Base-by-base conservation (phyloP, 805 yeast genomes). In the Spathaspora gorwiae region DNA sequence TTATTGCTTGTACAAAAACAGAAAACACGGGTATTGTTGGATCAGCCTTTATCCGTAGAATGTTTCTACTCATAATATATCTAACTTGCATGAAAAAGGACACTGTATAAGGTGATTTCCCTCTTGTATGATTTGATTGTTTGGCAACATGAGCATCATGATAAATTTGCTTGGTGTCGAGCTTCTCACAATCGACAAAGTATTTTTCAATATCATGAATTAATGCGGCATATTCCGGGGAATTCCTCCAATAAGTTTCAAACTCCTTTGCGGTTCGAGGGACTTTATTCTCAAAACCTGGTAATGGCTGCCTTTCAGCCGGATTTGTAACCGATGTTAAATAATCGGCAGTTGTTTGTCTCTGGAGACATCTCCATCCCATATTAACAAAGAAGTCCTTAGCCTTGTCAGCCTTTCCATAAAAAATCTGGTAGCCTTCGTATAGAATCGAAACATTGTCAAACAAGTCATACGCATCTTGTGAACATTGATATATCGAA, bases 331-430 rank as follows among this genome's bases (percentile, higher is more conserved):
- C n/a, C n/a, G n/a, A n/a, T n/a, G n/a, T n/a, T n/a, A n/a, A n/a
- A n/a, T n/a, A n/a, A n/a, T n/a, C n/a, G n/a, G n/a, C n/a, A n/a
- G 85, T 79, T 4, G 85, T 78, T 71, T 79, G 81, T 68, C 87
- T 75, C 40, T 69, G 65, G 40, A 80, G 78, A 55, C n/a, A n/a
- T n/a, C n/a, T n/a, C n/a, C n/a, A n/a, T n/a, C n/a, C n/a, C n/a
- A n/a, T n/a, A n/a, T n/a, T 15, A 47, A 67, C 58, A 56, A 81
- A 81, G 53, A 69, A 81, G 10, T 62, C 72, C 53, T 72, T 62
- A 43, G 78, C 76, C 26, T 57, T 60, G 31, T 51, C 54, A 6
- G 72, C 63, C 36, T 68, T 56, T 44, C 80, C 80, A 51, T 64
- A 75, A 54, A 55, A 75, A 26, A 74, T 68, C 58, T 75, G 77